These are phyloP conservation scores for Letharia lupina DNA, from an alignment of 495 filamentous ascomycete species.

Conservation along the genomic window DNA sequence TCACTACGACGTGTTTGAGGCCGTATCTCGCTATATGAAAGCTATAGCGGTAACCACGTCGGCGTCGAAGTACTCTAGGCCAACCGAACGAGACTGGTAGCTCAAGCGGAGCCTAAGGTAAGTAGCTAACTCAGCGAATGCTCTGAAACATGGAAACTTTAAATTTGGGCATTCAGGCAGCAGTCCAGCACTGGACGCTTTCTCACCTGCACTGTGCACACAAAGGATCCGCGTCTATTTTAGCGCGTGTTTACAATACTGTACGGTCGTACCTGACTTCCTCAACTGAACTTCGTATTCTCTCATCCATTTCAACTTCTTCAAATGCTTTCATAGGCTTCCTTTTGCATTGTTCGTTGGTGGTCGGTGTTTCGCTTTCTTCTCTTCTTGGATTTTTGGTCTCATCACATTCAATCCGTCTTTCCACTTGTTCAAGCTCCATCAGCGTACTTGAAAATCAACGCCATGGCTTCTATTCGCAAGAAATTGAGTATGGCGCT, in stretches of 20 bases:
- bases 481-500: constrained; percentile 8
- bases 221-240: neutral
- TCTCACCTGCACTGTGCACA: too few species aligned
- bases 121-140: too few species aligned
- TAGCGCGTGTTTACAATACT: constrained; percentile 11
- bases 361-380: neutral
- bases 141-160: too few species aligned
- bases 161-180: too few species aligned
- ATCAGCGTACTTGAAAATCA: neutral
- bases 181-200: too few species aligned
- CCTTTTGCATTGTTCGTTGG: constrained; percentile 1
- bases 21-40: too few species aligned
- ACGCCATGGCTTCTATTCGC: constrained; percentile 15
- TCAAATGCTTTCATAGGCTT: neutral
- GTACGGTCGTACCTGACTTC: constrained; percentile 4
- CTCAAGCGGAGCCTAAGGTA: too few species aligned
- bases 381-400: neutral
- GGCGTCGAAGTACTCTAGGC: too few species aligned
- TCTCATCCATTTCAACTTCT: neutral
- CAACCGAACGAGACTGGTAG: too few species aligned
- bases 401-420: neutral
- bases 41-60: too few species aligned
- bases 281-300: neutral
- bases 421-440: neutral
- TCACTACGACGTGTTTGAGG: too few species aligned